Evolutionary conservation across 2,329 filamentous ascomycete species (phyloP), one percentile per base, ranked within the genome.

Genomic region (Nemania abortiva): DNA sequence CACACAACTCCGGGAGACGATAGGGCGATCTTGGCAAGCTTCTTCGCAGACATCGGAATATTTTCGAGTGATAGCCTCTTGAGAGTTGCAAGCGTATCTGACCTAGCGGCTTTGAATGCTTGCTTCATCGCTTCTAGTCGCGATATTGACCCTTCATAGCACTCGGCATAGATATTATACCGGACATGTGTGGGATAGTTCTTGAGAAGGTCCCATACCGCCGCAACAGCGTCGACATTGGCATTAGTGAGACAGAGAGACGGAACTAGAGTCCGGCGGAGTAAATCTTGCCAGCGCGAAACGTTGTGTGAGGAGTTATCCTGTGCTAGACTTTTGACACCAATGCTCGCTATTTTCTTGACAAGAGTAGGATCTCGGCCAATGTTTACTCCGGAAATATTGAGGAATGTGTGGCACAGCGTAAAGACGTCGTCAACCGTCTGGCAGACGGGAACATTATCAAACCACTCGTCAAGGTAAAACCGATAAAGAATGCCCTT

Each of bases 381-480:
- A 71, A 98, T 95, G 77, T 94, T 94, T 70, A 97, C 90, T 1
- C 96, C 95, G 0, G 95, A 92, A 27, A 95, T 83, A 72, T 96
- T 97, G 54, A 98, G 84, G 24, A 99, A 87, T 0, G 94, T 95
- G 66, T 90, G 88, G 79, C 94, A 97, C 0, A 98, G 87, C 2
- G 91, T 90, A 79, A 98, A 96, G 15, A 99, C 87, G 77, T 99
- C 96, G 70, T 98, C 94, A 6, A 97, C 89, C 1, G 86, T 92
- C 78, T 97, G 95, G 77, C 96, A 99, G 22, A 97, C 83, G 0
- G 96, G 97, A 54, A 99, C 87, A 72, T 96, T 97, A 80, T 98
- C 95, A 2, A 90, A 87, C 96, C 96, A 99, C 74, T 98, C 96
- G 68, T 97, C 94, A 90, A 96, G 98, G 80, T 99, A 99, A 78